phyloP scores from a whole-genome alignment of 257 asterid species.

The Solanum etuberosum region DNA sequence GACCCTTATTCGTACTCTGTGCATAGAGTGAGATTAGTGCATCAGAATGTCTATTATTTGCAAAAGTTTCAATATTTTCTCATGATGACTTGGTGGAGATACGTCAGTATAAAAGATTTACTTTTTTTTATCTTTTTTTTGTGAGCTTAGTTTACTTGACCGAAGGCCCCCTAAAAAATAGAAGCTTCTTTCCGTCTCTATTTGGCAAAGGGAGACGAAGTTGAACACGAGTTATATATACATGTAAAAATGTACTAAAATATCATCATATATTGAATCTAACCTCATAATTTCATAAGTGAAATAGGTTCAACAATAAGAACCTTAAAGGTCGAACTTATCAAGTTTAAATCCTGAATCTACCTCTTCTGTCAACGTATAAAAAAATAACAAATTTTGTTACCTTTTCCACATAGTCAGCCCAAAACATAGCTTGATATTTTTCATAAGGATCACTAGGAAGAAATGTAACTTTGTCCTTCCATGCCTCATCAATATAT shows the following conservation, averaged over 20 bases:
- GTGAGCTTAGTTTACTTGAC: neutral
- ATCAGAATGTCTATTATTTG: neutral
- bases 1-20: neutral
- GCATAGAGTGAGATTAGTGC: neutral
- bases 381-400: neutral
- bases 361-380: neutral
- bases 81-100: neutral
- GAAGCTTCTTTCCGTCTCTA: neutral
- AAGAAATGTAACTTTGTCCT: neutral
- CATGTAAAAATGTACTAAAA: neutral
- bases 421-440: conserved; percentile 26
- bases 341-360: neutral
- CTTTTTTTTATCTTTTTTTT: neutral
- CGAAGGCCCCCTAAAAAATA: neutral
- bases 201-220: neutral
- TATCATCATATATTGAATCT: neutral
- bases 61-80: neutral
- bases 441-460: conserved; percentile 14
- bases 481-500: conserved; percentile 23
- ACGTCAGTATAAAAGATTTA: neutral
- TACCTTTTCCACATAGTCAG: conserved; percentile 16
- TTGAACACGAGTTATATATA: neutral
- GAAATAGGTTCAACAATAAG: neutral
- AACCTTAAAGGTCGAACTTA: neutral
- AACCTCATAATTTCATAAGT: neutral